A percentile compares a stretch with the other conserved stretches of the same genome.
Evolutionary conservation across 1,284 basidiomycete genomes (phyloP).

Genomic region (Marasmius tenuissimus): DNA sequence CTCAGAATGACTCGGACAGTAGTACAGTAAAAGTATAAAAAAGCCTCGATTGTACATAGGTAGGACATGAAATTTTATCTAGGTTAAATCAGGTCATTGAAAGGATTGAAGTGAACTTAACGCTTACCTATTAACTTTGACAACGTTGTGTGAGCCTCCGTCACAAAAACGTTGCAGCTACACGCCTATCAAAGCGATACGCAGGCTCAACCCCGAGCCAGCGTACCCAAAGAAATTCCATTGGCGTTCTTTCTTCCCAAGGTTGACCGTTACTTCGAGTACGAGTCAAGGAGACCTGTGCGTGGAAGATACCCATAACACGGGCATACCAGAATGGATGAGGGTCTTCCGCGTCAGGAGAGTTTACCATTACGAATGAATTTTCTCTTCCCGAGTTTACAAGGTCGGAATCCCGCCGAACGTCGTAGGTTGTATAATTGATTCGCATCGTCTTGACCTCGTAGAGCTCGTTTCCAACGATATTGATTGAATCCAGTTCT

Average conservation of each 20-base stretch:
- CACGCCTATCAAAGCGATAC: too few relatives aligned
- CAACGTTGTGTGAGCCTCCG: too few relatives aligned
- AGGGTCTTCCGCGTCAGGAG: slow-evolving; percentile 2
- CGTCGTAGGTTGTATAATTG: slow-evolving; percentile 31
- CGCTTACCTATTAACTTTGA: too few relatives aligned
- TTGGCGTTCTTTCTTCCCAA: not conserved
- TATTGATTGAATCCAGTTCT: slow-evolving; percentile 20
- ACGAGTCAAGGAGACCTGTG: slow-evolving; percentile 26
- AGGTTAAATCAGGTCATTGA: too few relatives aligned
- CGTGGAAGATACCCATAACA: slow-evolving; percentile 18
- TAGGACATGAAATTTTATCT: too few relatives aligned
- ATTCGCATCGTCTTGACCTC: slow-evolving; percentile 18
- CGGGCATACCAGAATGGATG: slow-evolving; percentile 15
- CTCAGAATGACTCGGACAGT: too few relatives aligned
- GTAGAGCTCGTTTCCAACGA: slow-evolving; percentile 19
- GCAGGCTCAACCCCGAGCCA: not conserved
- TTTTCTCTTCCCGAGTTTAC: slow-evolving; percentile 19
- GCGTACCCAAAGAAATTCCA: slow-evolving; percentile 9
- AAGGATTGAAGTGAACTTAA: too few relatives aligned
- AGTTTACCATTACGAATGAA: slow-evolving; percentile 19
- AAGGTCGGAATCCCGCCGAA: slow-evolving; percentile 22
- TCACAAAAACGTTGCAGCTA: too few relatives aligned
- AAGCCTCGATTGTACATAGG: too few relatives aligned
- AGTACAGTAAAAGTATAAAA: too few relatives aligned
- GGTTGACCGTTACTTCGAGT: too few relatives aligned